phyloP scores from a whole-genome alignment of 495 filamentous ascomycete genomes.

The Aspergillus ostianus region DNA sequence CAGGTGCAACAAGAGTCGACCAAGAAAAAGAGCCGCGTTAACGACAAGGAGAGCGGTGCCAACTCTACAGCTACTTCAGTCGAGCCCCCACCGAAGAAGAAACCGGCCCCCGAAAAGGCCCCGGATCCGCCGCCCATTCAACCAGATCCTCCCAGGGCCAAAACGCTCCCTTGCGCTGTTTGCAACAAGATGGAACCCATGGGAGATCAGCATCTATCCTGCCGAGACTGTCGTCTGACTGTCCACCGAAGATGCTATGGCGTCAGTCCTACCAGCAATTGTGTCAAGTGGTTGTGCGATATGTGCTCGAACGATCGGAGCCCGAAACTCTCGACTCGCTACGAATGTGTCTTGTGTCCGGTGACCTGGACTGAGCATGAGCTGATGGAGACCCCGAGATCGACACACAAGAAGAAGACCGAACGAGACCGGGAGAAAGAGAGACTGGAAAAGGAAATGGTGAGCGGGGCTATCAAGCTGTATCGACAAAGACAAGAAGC shows the following conservation, averaged over 20 bases:
- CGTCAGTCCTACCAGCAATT: slow-evolving; percentile 63
- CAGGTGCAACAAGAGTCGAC: slow-evolving; percentile 47
- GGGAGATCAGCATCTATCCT: slow-evolving; percentile 72
- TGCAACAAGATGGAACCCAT: slow-evolving; percentile 71
- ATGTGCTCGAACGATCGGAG: slow-evolving; percentile 92
- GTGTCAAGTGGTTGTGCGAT: slow-evolving; percentile 89
- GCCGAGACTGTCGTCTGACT: slow-evolving; percentile 80
- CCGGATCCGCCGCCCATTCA: slow-evolving; percentile 57
- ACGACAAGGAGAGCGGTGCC: slow-evolving; percentile 49
- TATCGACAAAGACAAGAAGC: slow-evolving; percentile 83
- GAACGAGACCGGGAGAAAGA: slow-evolving; percentile 91
- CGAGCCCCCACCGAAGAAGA: slow-evolving; percentile 60
- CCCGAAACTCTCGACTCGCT: slow-evolving; percentile 80
- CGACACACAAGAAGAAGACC: slow-evolving; percentile 87
- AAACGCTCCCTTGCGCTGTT: slow-evolving; percentile 78
- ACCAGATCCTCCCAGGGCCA: slow-evolving; percentile 73
- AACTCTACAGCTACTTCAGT: slow-evolving; percentile 46
- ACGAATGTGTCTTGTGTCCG: slow-evolving; percentile 90
- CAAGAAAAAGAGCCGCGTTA: slow-evolving; percentile 59
- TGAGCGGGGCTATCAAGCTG: slow-evolving; percentile 67
- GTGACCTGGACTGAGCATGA: slow-evolving; percentile 70
- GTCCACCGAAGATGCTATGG: slow-evolving; percentile 97
- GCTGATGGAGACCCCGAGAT: slow-evolving; percentile 79
- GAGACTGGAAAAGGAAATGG: slow-evolving; percentile 74
- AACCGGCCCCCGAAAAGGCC: slow-evolving; percentile 51